Conservation (phyloP, 192 early-diverging fungal genomes). For the Funneliformis mosseae region DNA sequence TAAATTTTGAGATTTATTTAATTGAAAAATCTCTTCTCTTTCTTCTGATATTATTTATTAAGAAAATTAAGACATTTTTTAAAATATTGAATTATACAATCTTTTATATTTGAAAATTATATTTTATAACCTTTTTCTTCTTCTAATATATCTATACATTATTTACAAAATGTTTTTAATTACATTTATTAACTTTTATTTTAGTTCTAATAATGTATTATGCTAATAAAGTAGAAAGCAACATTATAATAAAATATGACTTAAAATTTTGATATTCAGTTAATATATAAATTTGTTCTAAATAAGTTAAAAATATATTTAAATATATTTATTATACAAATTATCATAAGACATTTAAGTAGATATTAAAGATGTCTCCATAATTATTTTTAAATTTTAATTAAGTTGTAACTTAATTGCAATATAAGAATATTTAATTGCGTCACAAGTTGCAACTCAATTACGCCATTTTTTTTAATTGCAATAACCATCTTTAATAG, state of each 20-base stretch:
- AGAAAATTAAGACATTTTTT: slow-evolving; percentile 22
- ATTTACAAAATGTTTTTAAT: neutral
- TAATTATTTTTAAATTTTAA: no score
- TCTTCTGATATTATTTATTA: neutral
- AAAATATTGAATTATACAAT: slow-evolving; percentile 14
- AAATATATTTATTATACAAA: no score
- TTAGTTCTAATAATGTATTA: neutral
- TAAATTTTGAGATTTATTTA: neutral
- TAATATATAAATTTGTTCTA: no score
- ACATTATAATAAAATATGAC: neutral
- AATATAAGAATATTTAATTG: no score
- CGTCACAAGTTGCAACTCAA: no score
- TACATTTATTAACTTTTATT: neutral
- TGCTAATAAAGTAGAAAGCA: neutral
- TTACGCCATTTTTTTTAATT: no score
- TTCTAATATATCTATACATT: neutral
- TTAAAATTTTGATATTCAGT: no score
- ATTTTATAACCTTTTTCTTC: neutral
- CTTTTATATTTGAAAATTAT: slow-evolving; percentile 12
- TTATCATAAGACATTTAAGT: no score
- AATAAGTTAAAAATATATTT: no score
- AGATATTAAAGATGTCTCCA: no score
- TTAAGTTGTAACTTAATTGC: no score
- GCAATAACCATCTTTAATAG: no score
- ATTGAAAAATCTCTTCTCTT: slow-evolving; percentile 1